Evolutionary conservation across 1,139 yeast genomes (phyloP), one percentile per base, ranked within the genome.

Genomic region (Lipomyces yarrowii): DNA sequence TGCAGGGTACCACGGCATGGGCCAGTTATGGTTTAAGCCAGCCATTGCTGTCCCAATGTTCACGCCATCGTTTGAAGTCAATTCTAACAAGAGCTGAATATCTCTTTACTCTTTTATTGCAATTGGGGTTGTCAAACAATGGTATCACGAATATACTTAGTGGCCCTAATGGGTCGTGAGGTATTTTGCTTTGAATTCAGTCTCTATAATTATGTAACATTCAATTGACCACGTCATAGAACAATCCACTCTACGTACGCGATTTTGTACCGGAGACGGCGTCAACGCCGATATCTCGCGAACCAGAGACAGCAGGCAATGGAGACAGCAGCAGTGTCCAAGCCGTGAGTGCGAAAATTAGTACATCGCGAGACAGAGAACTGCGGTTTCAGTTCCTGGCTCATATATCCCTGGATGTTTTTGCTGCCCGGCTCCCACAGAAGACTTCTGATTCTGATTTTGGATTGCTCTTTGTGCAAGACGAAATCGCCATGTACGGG

Each of bases 401-500:
- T 6, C 81, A 80, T 68, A 79, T 80, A 80, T 77, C 82, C 4
- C 74, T 80, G 48, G 82, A 80, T 71, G 71, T 69, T n/a, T 68
- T 70, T 35, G 70, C 69, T 1, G 65, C 71, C 4, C 48, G 70
- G 15, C 57, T 63, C 18, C 71, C 69, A 4, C 52, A 60, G n/a
- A 62, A 64, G 46, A 52, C 64, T 21, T 60, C 68, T 6, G 80
- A 79, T 62, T 74, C 78, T 10, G 79, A 77, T 61, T 76, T 73
- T 57, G 77, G 78, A 0, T 70, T 80, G 55, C 71, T 80, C 55
- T 70, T 79, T 33, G 80, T 79, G 1, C 82, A 80, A 63, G 81
- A 80, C 52, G 81, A 80, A 7, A 73, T 79, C 10, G 81, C 82
- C 0, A 80, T 80, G 2, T 80, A 80, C 64, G 82, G 82, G 1